Evolutionary conservation across 2,329 filamentous ascomycete genomes (phyloP).

Genomic region (Sporothrix schenckii): DNA sequence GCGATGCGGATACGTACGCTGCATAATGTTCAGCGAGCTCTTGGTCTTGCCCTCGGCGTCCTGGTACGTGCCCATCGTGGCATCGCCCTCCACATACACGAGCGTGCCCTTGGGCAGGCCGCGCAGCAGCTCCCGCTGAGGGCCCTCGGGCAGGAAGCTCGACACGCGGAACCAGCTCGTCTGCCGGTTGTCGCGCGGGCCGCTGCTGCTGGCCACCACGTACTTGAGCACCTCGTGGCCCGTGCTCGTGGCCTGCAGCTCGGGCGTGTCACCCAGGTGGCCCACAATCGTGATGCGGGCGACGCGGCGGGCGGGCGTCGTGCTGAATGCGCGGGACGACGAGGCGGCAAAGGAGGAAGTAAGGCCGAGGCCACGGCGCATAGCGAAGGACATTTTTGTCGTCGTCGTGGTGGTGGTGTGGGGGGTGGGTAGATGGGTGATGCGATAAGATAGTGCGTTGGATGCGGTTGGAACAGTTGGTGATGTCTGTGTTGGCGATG

Average conservation of each 20-base stretch:
- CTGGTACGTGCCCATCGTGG: conserved; percentile 66
- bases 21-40: conserved; percentile 68
- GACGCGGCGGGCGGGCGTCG: conserved; percentile 64
- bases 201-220: conserved; percentile 69
- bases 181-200: conserved; percentile 68
- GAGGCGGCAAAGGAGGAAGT: conserved; percentile 50
- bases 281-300: conserved; percentile 87
- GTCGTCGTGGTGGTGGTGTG: background rate
- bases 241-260: conserved; percentile 68
- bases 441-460: background rate
- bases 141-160: conserved; percentile 69
- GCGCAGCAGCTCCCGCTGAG: conserved; percentile 71
- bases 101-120: conserved; percentile 78
- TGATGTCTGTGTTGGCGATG: conserved; percentile 12
- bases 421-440: background rate
- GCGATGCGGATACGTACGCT: conserved; percentile 65
- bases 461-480: background rate
- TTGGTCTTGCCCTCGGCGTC: conserved; percentile 70
- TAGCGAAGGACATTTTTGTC: conserved; percentile 37
- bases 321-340: conserved; percentile 72
- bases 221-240: conserved; percentile 79
- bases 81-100: conserved; percentile 83
- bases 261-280: conserved; percentile 77
- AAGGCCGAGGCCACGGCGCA: conserved; percentile 36
- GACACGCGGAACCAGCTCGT: conserved; percentile 85